These are phyloP conservation scores for Halophytophthora batemanensis DNA, from an alignment of 352 stramenopile genomes.

Conservation along the genomic window DNA sequence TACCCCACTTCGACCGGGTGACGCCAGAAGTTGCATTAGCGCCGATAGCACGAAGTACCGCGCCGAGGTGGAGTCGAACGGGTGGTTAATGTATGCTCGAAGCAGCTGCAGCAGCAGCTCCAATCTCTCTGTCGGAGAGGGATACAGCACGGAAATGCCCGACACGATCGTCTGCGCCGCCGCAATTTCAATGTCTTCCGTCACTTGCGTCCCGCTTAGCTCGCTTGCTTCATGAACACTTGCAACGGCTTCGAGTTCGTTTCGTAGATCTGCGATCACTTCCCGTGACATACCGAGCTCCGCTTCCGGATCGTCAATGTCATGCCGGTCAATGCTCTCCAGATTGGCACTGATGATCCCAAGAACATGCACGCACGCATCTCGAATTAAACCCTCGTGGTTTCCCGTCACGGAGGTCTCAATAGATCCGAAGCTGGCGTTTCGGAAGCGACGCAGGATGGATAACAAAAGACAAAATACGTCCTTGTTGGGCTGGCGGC, in stretches of 20 bases:
- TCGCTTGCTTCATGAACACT: constrained; percentile 22
- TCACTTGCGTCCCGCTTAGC: neutral
- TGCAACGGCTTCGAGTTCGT: constrained; percentile 50
- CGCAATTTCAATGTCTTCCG: constrained; percentile 40
- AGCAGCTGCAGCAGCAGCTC: constrained; percentile 66
- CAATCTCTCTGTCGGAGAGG: constrained; percentile 54
- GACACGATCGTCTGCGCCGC: constrained; percentile 64
- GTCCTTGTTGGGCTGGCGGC: constrained; percentile 54
- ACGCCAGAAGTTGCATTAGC: constrained; percentile 49
- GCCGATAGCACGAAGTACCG: constrained; percentile 56
- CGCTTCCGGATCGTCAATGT: constrained; percentile 31
- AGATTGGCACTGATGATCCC: constrained; percentile 68
- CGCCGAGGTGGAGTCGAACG: constrained; percentile 33
- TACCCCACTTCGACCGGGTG: constrained; percentile 59
- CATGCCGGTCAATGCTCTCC: constrained; percentile 53
- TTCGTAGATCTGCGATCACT: constrained; percentile 34
- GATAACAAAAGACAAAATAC: constrained; percentile 48
- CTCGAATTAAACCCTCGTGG: neutral
- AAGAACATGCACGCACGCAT: constrained; percentile 40
- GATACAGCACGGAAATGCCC: constrained; percentile 65
- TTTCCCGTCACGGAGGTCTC: neutral
- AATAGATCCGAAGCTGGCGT: constrained; percentile 1
- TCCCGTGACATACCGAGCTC: constrained; percentile 39
- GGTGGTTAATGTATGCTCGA: constrained; percentile 27
- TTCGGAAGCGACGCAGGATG: constrained; percentile 45